Percentiles rank a stretch among this genome's conserved stretches.
phyloP scores from a whole-genome alignment of 306 rosid genomes.

The Gastrolobium villosum region DNA sequence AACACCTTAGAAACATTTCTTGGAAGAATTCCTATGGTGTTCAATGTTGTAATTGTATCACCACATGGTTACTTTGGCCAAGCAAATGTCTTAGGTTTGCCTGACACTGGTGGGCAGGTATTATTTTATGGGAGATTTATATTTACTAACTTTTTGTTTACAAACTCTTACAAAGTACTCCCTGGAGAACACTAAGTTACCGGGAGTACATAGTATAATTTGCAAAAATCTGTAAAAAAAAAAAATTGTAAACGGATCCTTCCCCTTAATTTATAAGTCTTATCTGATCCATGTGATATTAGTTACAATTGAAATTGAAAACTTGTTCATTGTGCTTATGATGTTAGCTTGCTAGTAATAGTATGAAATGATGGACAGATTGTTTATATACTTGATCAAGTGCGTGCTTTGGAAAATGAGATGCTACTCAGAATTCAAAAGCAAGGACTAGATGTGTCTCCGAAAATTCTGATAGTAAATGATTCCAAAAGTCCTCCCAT shows the following conservation, averaged over 20 bases:
- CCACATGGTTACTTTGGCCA: conserved; percentile 87
- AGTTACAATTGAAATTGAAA: conserved; percentile 5
- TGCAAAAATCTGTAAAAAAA: too few species aligned
- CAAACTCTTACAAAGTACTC: too few species aligned
- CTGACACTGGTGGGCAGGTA: conserved; percentile 91
- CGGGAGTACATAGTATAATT: too few species aligned
- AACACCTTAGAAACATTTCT: conserved; percentile 74
- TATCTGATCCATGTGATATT: not conserved
- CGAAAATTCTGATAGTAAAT: conserved; percentile 76
- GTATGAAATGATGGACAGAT: conserved; percentile 49
- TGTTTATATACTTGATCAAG: conserved; percentile 88
- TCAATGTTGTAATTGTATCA: conserved; percentile 79
- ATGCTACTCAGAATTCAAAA: conserved; percentile 74
- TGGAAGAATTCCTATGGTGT: conserved; percentile 83
- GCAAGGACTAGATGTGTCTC: conserved; percentile 74
- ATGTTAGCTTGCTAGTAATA: not conserved
- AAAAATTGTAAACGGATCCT: too few species aligned
- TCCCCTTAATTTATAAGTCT: too few species aligned
- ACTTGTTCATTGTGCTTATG: conserved; percentile 15
- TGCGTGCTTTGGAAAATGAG: conserved; percentile 80
- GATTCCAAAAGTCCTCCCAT: not conserved
- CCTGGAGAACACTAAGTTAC: too few species aligned
- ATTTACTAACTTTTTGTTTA: too few species aligned
- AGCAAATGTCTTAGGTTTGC: conserved; percentile 82
- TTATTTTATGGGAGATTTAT: too few species aligned